Evolutionary conservation across 108 stramenopile species (phyloP).

Genomic region (Skeletonema tropicum): DNA sequence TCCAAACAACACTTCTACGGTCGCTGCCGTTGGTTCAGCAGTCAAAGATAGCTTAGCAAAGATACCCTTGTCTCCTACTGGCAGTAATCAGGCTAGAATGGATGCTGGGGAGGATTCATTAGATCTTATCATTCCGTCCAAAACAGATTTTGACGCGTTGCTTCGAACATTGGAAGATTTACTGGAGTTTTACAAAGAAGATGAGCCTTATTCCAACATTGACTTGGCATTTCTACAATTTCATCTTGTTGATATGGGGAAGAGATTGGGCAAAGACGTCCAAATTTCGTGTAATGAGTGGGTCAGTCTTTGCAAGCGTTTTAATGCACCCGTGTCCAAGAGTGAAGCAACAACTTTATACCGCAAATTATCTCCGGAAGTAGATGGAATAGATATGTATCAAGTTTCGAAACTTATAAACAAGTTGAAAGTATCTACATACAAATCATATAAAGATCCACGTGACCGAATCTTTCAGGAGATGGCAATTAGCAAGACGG

Average conservation of each 20-base stretch:
- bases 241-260: constrained; percentile 71
- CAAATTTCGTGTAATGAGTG: constrained; percentile 51
- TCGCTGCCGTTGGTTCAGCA: constrained; percentile 22
- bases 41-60: constrained; percentile 36
- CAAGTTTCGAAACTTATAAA: constrained; percentile 26
- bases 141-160: constrained; percentile 51
- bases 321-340: constrained; percentile 59
- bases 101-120: constrained; percentile 59
- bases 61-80: constrained; percentile 12
- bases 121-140: constrained; percentile 69
- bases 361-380: constrained; percentile 17
- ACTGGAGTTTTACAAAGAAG: constrained; percentile 46
- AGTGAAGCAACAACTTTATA: constrained; percentile 29
- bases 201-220: constrained; percentile 30
- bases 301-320: constrained; percentile 56
- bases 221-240: constrained; percentile 51
- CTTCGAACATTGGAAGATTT: constrained; percentile 60
- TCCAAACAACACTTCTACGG: constrained; percentile 13
- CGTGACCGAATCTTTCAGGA: constrained; percentile 27
- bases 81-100: constrained; percentile 14
- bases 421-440: constrained; percentile 21
- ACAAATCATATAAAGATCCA: constrained; percentile 16
- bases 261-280: constrained; percentile 21
- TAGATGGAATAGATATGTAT: constrained; percentile 33
- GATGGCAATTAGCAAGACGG: constrained; percentile 22